A percentile compares a stretch with the other conserved stretches of the same genome.
These are phyloP conservation scores for Pichia sporocuriosa DNA, from an alignment of 805 yeast genomes.

Conservation along the genomic window DNA sequence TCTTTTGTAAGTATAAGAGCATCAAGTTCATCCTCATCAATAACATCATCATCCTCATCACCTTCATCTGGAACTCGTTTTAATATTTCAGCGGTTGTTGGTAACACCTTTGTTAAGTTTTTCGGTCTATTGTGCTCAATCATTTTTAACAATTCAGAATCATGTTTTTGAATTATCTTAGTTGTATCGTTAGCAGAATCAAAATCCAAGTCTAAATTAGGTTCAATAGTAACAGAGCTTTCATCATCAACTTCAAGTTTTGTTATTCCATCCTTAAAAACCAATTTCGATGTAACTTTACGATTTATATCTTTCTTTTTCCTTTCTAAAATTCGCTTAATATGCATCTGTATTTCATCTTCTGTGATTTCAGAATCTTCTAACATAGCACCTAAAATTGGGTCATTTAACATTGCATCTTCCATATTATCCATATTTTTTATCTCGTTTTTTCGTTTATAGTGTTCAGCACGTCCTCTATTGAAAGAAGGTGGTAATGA, in stretches of 20 bases:
- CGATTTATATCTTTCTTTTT: conserved; percentile 22
- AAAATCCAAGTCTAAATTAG: conserved; percentile 1
- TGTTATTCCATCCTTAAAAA: conserved; percentile 16
- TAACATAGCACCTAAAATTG: conserved; percentile 37
- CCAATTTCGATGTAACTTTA: conserved; percentile 6
- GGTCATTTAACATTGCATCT: conserved; percentile 35
- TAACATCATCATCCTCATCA: conserved; percentile 50
- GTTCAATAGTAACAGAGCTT: conserved; percentile 9
- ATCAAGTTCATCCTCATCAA: conserved; percentile 77
- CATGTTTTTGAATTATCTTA: conserved; percentile 17
- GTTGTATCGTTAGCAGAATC: conserved; percentile 9
- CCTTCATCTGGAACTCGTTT: conserved; percentile 53
- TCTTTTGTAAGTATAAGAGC: conserved; percentile 55
- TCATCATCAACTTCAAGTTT: conserved; percentile 7
- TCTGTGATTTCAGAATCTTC: conserved; percentile 40
- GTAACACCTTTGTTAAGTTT: conserved; percentile 46
- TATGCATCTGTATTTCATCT: conserved; percentile 34
- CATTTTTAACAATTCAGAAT: conserved; percentile 26
- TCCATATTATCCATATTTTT: conserved; percentile 32
- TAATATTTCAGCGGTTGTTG: conserved; percentile 51
- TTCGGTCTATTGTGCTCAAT: conserved; percentile 44
- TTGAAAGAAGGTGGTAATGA: conserved; percentile 81
- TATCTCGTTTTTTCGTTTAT: conserved; percentile 24
- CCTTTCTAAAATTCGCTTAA: conserved; percentile 26
- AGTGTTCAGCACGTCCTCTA: conserved; percentile 49